Evolutionary conservation across 805 yeast genomes (phyloP), one percentile per base, ranked within the genome.

Genomic region (Saccharomyces mikatae): DNA sequence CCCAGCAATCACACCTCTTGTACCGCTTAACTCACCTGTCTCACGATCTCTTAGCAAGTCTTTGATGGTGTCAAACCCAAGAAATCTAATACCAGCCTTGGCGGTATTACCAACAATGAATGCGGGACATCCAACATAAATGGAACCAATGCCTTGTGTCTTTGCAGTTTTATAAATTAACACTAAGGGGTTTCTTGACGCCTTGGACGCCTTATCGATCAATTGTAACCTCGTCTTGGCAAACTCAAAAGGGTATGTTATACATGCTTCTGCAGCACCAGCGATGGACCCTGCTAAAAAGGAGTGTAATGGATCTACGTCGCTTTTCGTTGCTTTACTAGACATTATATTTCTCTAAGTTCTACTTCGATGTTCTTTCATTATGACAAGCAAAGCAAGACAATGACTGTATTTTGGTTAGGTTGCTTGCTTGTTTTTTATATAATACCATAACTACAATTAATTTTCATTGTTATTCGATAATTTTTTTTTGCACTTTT

Each of bases 51-150:
- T 81, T 54, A 92, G 75, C 31, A 86, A 61, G 52, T 82, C 78
- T 69, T 90, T 91, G 70, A 94, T 87, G 17, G 86, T 78, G 68
- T 94, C 99, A 65, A 89, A 92, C 2, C 97, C 98, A 14, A 92
- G 76, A 71, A 92, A 92, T 59, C 99, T 78, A 2, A 92, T 92
- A n/a, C 95, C 87, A 0, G 98, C 98, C 71, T 94, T 92, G 54
- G 88, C 94, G 0, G 98, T 91, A 70, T 92, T 92, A 41, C 99
- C 99, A 41, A 91, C 86, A 31, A 92, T 96, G 65, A 90, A 89
- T 0, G 97, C 96, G 1, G 97, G 96, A 75, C 98, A 92, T 14
- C 99, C 99, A 4, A 91, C 91, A 68, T 92, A 92, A 50, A 92
- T 72, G 0, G 97, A 76, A 4, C 81, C 74, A 0, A 86, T 68